Conservation (phyloP, 345 rosid species). For the Populus davidiana region DNA sequence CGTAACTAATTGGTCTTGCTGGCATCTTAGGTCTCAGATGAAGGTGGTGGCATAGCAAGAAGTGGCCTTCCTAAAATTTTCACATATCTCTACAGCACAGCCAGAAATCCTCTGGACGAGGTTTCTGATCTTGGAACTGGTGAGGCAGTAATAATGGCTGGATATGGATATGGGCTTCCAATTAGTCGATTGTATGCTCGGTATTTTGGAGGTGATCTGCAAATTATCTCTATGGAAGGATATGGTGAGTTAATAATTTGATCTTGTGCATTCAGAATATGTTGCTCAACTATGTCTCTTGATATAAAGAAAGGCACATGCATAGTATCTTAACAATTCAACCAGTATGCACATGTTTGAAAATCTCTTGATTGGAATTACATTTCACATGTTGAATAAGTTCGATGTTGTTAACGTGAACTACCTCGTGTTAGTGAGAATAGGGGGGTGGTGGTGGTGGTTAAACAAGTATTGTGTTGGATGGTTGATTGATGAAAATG, state of each 20-base stretch:
- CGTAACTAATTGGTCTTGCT: constrained; percentile 9
- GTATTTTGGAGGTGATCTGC: constrained; percentile 96
- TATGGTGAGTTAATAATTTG: constrained; percentile 62
- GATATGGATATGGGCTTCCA: constrained; percentile 92
- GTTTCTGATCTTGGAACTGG: constrained; percentile 53
- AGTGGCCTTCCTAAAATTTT: constrained; percentile 97
- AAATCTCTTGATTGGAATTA: no score
- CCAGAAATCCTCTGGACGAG: constrained; percentile 82
- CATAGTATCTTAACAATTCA: background rate
- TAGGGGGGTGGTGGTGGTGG: no score
- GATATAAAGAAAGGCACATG: background rate
- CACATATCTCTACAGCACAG: constrained; percentile 95
- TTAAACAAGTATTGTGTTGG: no score
- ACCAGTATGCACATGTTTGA: background rate
- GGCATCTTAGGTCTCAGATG: constrained; percentile 73
- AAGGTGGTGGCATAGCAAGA: constrained; percentile 96
- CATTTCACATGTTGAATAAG: no score
- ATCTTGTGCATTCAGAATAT: background rate
- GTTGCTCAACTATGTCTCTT: background rate
- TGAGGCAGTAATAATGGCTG: constrained; percentile 84
- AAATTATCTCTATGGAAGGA: constrained; percentile 97
- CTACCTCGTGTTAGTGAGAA: no score
- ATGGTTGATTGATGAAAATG: no score
- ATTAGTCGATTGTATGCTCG: constrained; percentile 93
- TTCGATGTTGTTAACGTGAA: no score